Conservation (phyloP, 768 basidiomycete species). For the Kwoniella europaea region DNA sequence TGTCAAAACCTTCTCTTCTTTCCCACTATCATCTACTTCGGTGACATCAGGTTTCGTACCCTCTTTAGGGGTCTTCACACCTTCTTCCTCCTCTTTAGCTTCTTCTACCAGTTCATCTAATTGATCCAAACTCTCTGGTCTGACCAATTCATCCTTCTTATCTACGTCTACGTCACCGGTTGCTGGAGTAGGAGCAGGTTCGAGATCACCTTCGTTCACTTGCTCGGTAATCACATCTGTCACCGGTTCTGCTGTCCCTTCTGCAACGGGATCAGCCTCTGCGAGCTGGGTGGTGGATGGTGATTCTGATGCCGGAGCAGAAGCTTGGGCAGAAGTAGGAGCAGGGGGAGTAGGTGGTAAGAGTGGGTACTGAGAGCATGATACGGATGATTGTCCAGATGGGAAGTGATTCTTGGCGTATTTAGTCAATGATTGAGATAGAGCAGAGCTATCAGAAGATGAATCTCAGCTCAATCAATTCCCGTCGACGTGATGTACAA, state of each 20-base stretch:
- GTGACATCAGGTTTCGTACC: slow-evolving; percentile 8
- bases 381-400: slow-evolving; percentile 76
- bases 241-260: slow-evolving; percentile 4
- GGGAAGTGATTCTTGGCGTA: slow-evolving; percentile 83
- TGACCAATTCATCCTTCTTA: slow-evolving; percentile 35
- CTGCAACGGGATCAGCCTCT: slow-evolving; percentile 7
- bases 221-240: slow-evolving; percentile 45
- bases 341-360: slow-evolving; percentile 60
- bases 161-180: slow-evolving; percentile 24
- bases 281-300: slow-evolving; percentile 3
- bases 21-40: slow-evolving; percentile 5
- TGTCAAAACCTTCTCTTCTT: slow-evolving; percentile 10
- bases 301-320: not conserved
- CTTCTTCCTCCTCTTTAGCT: slow-evolving; percentile 37
- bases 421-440: slow-evolving; percentile 70
- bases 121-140: slow-evolving; percentile 42
- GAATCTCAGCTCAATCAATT: not conserved
- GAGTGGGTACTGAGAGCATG: slow-evolving; percentile 49
- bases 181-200: slow-evolving; percentile 44
- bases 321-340: slow-evolving; percentile 1
- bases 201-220: slow-evolving; percentile 34
- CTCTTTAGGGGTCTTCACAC: slow-evolving; percentile 15
- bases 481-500: not conserved
- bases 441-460: slow-evolving; percentile 64
- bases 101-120: slow-evolving; percentile 35